Evolutionary conservation across 805 yeast genomes (phyloP), one percentile per base, ranked within the genome.

Genomic region (Blastobotrys americana): DNA sequence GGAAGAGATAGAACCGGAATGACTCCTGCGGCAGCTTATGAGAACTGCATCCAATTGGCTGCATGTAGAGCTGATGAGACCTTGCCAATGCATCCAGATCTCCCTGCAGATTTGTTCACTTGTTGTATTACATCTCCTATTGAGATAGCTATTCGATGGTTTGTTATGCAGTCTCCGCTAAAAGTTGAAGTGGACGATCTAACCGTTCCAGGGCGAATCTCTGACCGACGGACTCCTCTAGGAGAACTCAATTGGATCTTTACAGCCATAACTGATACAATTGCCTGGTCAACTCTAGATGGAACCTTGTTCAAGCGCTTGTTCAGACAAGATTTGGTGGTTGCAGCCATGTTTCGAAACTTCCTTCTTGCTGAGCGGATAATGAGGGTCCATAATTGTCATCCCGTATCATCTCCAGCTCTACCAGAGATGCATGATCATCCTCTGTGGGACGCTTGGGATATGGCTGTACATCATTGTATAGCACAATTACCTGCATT

Each of bases 361-460:
- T 93, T 93, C 58, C 63, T 93, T 20, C 68, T 93, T 17, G 98
- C 98, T 0, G 89, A 85, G 58, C 75, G 96, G 52, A 83, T 93
- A 35, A 87, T 93, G 97, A 88, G 96, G 2, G 80, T 83, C 55
- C 80, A 84, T 53, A 88, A 89, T 48, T 89, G 97, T 60, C 94
- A 88, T 58, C 97, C 98, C 1, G 79, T 89, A 2, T 86, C 96
- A 15, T 94, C 87, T 51, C 98, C 98, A 1, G 87, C 84, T 6
- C 67, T 93, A 33, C 97, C 98, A 0, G 93, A 87, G 44, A 69
- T 78, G 10, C 78, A 84, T 39, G 75, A 77, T 49, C 97, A 93
- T 59, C 79, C 94, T 3, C 81, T 93, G 85, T 93, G 98, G 98
- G 93, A 87, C 47, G 82, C 96, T 0, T 93, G 98, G 97, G 97